Evolutionary conservation across 768 basidiomycete genomes (phyloP), one percentile per base, ranked within the genome.

Genomic region (Lactifluus piperatus): DNA sequence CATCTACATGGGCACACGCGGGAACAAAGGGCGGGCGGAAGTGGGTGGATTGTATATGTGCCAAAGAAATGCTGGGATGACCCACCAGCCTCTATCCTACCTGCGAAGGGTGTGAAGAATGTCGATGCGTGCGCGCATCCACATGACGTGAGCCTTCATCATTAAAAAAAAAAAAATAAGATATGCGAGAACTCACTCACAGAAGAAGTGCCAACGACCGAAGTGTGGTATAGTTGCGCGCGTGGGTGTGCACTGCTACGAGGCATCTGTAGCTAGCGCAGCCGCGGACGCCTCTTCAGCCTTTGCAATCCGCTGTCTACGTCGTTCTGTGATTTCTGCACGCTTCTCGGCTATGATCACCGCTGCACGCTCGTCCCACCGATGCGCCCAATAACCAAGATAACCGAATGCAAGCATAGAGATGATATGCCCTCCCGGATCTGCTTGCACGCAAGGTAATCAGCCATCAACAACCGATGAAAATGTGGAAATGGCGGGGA

Each of bases 321-420:
- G 76, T 54, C 79, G 78, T 63, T 78, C 78, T 27, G 73, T 68
- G 44, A 91, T 79, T 67, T 85, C 77, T 22, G 71, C 76, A 50
- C 82, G 81, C 71, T 85, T 88, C 71, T 80, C 75, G 30, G 79
- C 78, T 22, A 91, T 72, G 20, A 90, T 72, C 52, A 78, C 82
- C 8, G 71, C 76, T 2, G 85, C 79, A n/a, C 81, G 76, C 51
- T 75, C 63, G 66, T 90, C 87, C 79, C 85, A 86, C 37, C 71
- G 70, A 67, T 86, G 81, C 20, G 80, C 84, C 79, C 79, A 86
- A 75, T 92, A 92, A 39, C 91, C 91, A 11, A 74, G 76, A 66
- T 77, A 83, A 1, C 86, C 88, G 67, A 89, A 92, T 1, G 75
- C 79, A 36, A 70, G 81, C 77, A 87, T 85, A 30, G 86, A 78